phyloP scores from a whole-genome alignment of 495 filamentous ascomycete genomes.

The Hypoxylon fragiforme region DNA sequence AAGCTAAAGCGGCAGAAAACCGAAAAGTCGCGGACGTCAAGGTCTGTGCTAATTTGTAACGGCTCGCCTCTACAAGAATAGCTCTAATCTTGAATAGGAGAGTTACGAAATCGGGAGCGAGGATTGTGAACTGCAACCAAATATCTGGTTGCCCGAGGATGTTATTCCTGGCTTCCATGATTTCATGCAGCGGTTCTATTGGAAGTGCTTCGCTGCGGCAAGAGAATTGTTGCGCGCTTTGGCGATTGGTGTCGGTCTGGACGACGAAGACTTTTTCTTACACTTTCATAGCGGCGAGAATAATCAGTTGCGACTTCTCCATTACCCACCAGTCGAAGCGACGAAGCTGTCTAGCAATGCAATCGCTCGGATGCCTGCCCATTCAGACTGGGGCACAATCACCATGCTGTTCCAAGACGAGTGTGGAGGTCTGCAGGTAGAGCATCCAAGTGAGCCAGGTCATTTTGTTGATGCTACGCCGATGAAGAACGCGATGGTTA shows the following conservation, averaged over 20 bases:
- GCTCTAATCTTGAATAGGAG: conserved; percentile 48
- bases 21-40: conserved; percentile 51
- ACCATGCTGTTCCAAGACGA: conserved; percentile 58
- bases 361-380: conserved; percentile 57
- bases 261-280: conserved; percentile 55
- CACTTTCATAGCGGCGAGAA: conserved; percentile 59
- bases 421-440: conserved; percentile 59
- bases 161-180: conserved; percentile 61
- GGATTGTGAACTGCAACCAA: conserved; percentile 57
- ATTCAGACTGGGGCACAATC: conserved; percentile 55
- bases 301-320: conserved; percentile 66
- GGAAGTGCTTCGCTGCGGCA: conserved; percentile 52
- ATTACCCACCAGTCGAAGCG: conserved; percentile 64
- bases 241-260: conserved; percentile 58
- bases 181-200: conserved; percentile 63
- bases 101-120: conserved; percentile 70
- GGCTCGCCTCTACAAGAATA: neutral
- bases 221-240: conserved; percentile 54
- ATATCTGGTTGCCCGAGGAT: conserved; percentile 65
- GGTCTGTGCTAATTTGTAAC: conserved; percentile 19
- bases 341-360: conserved; percentile 48
- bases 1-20: conserved; percentile 31
- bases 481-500: conserved; percentile 54
- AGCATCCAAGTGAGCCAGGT: conserved; percentile 53
- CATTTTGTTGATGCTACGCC: conserved; percentile 57